Evolutionary conservation across 1,139 yeast genomes (phyloP).

Genomic region (Suhomyces bribrorum): DNA sequence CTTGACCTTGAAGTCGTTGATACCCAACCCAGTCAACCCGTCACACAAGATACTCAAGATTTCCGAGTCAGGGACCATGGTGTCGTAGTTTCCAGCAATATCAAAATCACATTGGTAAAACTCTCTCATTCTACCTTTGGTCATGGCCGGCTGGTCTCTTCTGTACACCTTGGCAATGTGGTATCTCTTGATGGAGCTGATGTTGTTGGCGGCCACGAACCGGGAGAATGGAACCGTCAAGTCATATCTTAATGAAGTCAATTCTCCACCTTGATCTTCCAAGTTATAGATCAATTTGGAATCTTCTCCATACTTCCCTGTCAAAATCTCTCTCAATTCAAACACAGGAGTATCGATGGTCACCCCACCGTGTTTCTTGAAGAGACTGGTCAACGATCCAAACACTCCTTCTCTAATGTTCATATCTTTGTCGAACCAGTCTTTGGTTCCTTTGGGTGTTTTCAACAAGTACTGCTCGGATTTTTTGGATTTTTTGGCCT

Average conservation of each 20-base stretch:
- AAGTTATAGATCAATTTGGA: conserved; percentile 91
- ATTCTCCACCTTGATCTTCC: conserved; percentile 98
- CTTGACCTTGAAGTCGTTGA: conserved; percentile 85
- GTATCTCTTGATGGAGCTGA: conserved; percentile 85
- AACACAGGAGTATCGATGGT: conserved; percentile 98
- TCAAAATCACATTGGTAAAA: conserved; percentile 98
- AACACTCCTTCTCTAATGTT: conserved; percentile 87
- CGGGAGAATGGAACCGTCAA: conserved; percentile 97
- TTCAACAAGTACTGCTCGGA: conserved; percentile 65
- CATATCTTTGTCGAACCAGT: conserved; percentile 99
- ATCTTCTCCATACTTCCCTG: conserved; percentile 98
- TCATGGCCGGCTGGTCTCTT: conserved; percentile 99
- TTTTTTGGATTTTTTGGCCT: conserved; percentile 31
- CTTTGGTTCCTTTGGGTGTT: conserved; percentile 97
- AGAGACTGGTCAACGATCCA: conserved; percentile 64
- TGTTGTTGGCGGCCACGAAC: conserved; percentile 91
- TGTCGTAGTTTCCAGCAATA: conserved; percentile 86
- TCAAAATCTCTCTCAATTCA: conserved; percentile 88
- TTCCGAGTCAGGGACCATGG: conserved; percentile 97
- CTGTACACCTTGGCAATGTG: conserved; percentile 98
- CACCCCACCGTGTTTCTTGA: conserved; percentile 96
- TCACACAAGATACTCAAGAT: conserved; percentile 77
- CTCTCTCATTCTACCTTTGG: conserved; percentile 99
- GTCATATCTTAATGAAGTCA: conserved; percentile 92
- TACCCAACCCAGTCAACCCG: conserved; percentile 81